A percentile compares a stretch with the other conserved stretches of the same genome.
Conservation (phyloP, 1,284 basidiomycete species). For the Vanrija sp. region DNA sequence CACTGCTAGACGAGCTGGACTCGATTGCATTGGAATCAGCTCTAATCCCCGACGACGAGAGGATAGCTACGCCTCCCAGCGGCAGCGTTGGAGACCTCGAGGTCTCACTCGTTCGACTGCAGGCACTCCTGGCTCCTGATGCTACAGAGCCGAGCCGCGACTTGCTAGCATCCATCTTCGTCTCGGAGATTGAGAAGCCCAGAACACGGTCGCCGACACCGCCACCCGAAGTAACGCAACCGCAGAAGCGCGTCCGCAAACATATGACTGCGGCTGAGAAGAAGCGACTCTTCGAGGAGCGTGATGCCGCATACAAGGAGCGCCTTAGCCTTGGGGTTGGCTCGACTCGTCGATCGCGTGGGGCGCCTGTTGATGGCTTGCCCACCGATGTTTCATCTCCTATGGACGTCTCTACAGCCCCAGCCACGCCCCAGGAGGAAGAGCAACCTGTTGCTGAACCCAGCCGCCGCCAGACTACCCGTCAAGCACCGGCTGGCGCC, state of each 20-base stretch:
- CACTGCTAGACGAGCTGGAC: conserved; percentile 62
- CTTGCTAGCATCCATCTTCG: conserved; percentile 65
- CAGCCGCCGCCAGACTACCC: too few relatives aligned
- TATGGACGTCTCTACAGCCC: background rate
- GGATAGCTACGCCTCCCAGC: background rate
- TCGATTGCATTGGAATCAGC: conserved; percentile 21
- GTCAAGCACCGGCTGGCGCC: background rate
- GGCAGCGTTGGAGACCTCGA: conserved; percentile 64
- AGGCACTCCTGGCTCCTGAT: conserved; percentile 19
- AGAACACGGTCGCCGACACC: conserved; percentile 56
- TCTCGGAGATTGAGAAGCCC: conserved; percentile 60
- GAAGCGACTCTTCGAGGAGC: conserved; percentile 18
- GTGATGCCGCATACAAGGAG: conserved; percentile 16
- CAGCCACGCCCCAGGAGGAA: background rate
- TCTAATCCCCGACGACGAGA: background rate
- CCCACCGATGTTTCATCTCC: conserved; percentile 3
- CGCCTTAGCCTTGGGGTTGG: conserved; percentile 5
- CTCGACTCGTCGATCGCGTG: background rate
- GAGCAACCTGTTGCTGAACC: too few relatives aligned
- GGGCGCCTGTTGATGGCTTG: background rate
- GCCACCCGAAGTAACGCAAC: conserved; percentile 38
- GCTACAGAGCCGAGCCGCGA: conserved; percentile 48
- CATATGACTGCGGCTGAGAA: conserved; percentile 22
- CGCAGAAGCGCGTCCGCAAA: conserved; percentile 38
- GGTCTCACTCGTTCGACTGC: conserved; percentile 54